Percentiles rank a stretch among this genome's conserved stretches.
Conservation (phyloP, 768 basidiomycete genomes). For the Kwoniella mangroviensis region DNA sequence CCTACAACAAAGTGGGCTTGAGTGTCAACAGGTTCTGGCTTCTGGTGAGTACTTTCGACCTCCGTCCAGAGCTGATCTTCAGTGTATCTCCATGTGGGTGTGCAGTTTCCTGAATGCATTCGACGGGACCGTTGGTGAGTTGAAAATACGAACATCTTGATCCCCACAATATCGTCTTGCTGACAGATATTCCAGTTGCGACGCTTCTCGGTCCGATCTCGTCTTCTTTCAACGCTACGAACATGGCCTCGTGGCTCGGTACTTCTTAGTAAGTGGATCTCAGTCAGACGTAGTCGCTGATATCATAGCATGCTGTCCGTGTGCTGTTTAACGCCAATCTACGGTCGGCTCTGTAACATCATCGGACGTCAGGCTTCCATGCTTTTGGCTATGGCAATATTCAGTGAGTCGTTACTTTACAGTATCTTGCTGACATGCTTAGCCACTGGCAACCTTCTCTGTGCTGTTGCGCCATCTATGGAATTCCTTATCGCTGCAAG, state of each 20-base stretch:
- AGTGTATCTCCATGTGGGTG: constrained; percentile 40
- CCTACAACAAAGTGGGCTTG: constrained; percentile 46
- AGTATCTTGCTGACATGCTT: background rate
- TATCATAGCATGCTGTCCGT: constrained; percentile 35
- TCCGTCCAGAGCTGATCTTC: background rate
- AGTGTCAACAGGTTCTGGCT: constrained; percentile 39
- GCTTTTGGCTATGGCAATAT: constrained; percentile 37
- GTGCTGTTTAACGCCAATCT: constrained; percentile 48
- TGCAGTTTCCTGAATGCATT: constrained; percentile 39
- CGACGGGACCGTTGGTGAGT: constrained; percentile 40
- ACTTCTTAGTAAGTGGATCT: constrained; percentile 40
- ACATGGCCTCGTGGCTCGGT: constrained; percentile 53
- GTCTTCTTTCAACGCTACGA: constrained; percentile 45
- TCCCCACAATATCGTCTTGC: background rate
- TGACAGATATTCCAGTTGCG: constrained; percentile 23
- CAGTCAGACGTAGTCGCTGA: background rate
- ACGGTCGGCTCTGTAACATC: constrained; percentile 45
- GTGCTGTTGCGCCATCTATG: constrained; percentile 46
- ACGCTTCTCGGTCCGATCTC: constrained; percentile 42
- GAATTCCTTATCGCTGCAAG: constrained; percentile 40
- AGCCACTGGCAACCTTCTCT: constrained; percentile 43
- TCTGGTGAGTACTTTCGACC: constrained; percentile 11
- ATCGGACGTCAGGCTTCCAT: constrained; percentile 40
- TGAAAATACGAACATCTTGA: background rate
- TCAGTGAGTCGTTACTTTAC: constrained; percentile 19